Percentiles rank a stretch among this genome's conserved stretches.
Evolutionary conservation across 805 yeast genomes (phyloP).

Genomic region (Cephaloascus fragrans): DNA sequence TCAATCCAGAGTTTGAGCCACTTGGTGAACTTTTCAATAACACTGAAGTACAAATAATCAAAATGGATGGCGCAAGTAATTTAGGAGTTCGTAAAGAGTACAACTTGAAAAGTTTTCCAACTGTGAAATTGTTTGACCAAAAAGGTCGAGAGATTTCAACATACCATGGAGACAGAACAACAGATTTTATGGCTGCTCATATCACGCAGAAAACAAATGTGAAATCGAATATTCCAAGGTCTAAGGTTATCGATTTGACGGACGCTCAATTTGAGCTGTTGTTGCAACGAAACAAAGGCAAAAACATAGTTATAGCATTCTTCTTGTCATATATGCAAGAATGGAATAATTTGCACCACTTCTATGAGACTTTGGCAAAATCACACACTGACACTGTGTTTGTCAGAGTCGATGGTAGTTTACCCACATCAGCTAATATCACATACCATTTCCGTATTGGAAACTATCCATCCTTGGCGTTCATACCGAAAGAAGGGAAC

Average conservation of each 20-base stretch:
- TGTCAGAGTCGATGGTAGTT: conserved; percentile 17
- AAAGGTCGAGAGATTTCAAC: conserved; percentile 27
- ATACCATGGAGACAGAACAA: conserved; percentile 23
- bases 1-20: conserved; percentile 23
- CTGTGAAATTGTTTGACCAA: conserved; percentile 33
- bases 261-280: neutral
- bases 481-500: conserved; percentile 9
- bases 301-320: conserved; percentile 19
- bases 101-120: conserved; percentile 35
- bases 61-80: conserved; percentile 21
- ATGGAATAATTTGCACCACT: conserved; percentile 18
- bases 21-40: conserved; percentile 32
- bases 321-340: conserved; percentile 23
- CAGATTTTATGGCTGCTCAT: conserved; percentile 18
- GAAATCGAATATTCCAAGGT: conserved; percentile 18
- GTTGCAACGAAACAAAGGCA: conserved; percentile 2
- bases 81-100: conserved; percentile 26
- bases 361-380: conserved; percentile 17
- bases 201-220: conserved; percentile 20
- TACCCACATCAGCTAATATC: conserved; percentile 13
- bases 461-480: conserved; percentile 18
- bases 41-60: conserved; percentile 21
- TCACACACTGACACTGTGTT: neutral
- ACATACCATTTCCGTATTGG: conserved; percentile 14
- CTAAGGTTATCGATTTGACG: conserved; percentile 5